phyloP scores from a whole-genome alignment of 116 monocot genomes.

The Cymodocea nodosa region DNA sequence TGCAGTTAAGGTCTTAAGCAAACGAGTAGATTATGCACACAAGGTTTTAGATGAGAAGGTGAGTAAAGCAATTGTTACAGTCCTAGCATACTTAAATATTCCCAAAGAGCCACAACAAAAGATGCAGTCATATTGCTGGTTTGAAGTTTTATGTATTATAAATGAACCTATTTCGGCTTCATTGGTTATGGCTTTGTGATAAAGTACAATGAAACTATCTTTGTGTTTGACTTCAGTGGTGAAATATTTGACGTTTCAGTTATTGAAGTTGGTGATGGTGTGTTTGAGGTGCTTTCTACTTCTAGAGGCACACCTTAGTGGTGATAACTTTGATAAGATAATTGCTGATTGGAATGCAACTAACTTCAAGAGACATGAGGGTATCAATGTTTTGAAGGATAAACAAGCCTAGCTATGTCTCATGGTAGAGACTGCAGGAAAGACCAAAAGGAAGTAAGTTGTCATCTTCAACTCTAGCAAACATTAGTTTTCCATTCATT shows the following conservation, averaged over 20 bases:
- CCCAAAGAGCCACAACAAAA: too few species aligned
- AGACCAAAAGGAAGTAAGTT: slow-evolving; percentile 87
- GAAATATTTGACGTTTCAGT: slow-evolving; percentile 29
- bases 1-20: too few species aligned
- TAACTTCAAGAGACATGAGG: slow-evolving; percentile 63
- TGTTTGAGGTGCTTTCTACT: slow-evolving; percentile 94
- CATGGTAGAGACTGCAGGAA: slow-evolving; percentile 81
- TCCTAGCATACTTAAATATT: too few species aligned
- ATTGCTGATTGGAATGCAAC: slow-evolving; percentile 70
- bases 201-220: too few species aligned
- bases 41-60: too few species aligned
- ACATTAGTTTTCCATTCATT: slow-evolving; percentile 79
- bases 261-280: slow-evolving; percentile 96
- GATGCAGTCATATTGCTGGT: too few species aligned
- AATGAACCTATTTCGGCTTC: too few species aligned
- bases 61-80: too few species aligned
- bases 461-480: slow-evolving; percentile 67
- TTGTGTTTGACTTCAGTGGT: too few species aligned
- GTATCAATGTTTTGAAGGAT: slow-evolving; percentile 78
- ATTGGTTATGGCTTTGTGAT: too few species aligned
- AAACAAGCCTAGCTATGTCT: slow-evolving; percentile 80
- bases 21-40: too few species aligned
- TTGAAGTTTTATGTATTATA: too few species aligned
- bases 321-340: slow-evolving; percentile 15
- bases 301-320: slow-evolving; percentile 88